Conservation (phyloP, 805 yeast genomes). For the Suhomyces tanzawaensis region DNA sequence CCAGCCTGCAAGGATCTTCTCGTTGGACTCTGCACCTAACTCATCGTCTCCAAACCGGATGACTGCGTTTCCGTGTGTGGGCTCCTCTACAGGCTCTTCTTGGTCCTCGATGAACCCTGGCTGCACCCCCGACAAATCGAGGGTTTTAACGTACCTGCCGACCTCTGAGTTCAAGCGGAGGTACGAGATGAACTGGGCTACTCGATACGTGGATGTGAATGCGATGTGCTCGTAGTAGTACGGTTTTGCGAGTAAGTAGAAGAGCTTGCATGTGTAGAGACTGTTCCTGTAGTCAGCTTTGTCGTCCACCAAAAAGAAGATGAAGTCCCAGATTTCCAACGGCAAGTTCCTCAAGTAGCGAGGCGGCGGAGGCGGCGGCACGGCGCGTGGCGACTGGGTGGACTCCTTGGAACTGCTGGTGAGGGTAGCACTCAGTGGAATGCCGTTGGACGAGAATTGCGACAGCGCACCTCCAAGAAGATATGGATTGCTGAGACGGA, state of each 20-base stretch:
- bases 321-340: slow-evolving; percentile 38
- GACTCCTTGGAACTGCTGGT: neutral
- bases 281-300: slow-evolving; percentile 36
- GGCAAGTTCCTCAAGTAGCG: slow-evolving; percentile 36
- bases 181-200: slow-evolving; percentile 75
- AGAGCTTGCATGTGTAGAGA: slow-evolving; percentile 50
- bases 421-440: neutral
- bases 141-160: slow-evolving; percentile 51
- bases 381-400: neutral
- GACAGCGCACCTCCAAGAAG: slow-evolving; percentile 5
- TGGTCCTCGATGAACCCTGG: slow-evolving; percentile 29
- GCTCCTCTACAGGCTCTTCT: slow-evolving; percentile 1
- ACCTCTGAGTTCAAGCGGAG: slow-evolving; percentile 55
- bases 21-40: neutral
- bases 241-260: slow-evolving; percentile 52
- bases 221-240: slow-evolving; percentile 53
- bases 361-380: slow-evolving; percentile 12
- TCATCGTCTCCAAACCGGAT: slow-evolving; percentile 1
- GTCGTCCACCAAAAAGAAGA: slow-evolving; percentile 35
- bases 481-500: slow-evolving; percentile 25
- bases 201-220: slow-evolving; percentile 70
- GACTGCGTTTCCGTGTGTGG: neutral
- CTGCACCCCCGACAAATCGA: slow-evolving; percentile 56
- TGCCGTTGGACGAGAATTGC: neutral
- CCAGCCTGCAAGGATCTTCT: slow-evolving; percentile 72